These are phyloP conservation scores for Strobilomyces dryophilus DNA, from an alignment of 768 basidiomycete species.

Conservation along the genomic window DNA sequence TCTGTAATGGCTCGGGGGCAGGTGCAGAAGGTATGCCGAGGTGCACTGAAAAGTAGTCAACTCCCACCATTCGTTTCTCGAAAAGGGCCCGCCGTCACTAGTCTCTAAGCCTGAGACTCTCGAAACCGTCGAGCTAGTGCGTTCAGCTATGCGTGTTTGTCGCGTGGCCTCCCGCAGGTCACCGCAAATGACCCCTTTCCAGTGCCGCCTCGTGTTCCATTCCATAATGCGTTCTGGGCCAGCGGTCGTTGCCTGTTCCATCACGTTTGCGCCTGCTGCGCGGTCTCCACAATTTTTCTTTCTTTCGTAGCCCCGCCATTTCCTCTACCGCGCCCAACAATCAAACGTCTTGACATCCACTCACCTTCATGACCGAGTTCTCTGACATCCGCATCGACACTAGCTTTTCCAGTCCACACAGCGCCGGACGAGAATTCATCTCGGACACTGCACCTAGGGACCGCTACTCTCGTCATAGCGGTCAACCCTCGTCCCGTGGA, in stretches of 20 bases:
- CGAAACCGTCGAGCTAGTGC: neutral
- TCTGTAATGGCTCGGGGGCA: too few relatives aligned
- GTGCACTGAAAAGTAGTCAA: neutral
- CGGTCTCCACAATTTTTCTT: neutral
- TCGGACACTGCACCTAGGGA: constrained; percentile 22
- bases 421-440: constrained; percentile 25
- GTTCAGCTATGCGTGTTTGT: neutral
- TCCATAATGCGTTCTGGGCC: constrained; percentile 13
- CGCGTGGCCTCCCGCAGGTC: constrained; percentile 16
- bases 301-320: neutral
- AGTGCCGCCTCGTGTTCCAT: constrained; percentile 30
- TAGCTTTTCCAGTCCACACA: constrained; percentile 26
- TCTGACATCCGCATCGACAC: constrained; percentile 31
- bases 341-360: neutral
- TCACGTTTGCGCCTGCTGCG: constrained; percentile 25
- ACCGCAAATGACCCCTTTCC: constrained; percentile 22
- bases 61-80: neutral
- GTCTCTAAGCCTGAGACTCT: neutral
- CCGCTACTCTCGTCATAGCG: constrained; percentile 28
- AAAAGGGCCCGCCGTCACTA: too few relatives aligned
- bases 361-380: constrained; percentile 25
- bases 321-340: neutral
- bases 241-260: constrained; percentile 19
- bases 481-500: constrained; percentile 22
- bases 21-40: too few relatives aligned